Percentiles rank a stretch among this genome's conserved stretches.
Evolutionary conservation across 2,329 filamentous ascomycete species (phyloP).

Genomic region (Sarocladiaceae sp.): DNA sequence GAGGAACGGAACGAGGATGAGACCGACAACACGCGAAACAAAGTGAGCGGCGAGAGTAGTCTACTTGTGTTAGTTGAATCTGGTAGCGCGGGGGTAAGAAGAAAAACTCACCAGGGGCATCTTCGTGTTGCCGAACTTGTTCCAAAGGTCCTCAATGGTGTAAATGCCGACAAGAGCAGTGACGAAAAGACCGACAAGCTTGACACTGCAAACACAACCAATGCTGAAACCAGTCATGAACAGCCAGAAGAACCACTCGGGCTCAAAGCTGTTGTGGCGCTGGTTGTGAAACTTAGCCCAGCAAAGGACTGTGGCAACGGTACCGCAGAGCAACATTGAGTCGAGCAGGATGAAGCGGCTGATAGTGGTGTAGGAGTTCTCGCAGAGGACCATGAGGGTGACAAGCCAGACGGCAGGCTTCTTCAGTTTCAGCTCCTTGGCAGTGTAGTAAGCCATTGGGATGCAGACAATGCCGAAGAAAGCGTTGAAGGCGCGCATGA

Average conservation of each 20-base stretch:
- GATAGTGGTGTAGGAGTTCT: constrained; percentile 99
- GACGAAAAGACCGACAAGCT: constrained; percentile 94
- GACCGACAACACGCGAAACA: constrained; percentile 69
- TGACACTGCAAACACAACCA: constrained; percentile 96
- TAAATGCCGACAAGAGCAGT: constrained; percentile 93
- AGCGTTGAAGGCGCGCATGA: constrained; percentile 97
- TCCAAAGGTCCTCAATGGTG: constrained; percentile 94
- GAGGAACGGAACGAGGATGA: constrained; percentile 82
- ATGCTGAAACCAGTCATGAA: constrained; percentile 91
- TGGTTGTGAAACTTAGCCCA: constrained; percentile 95
- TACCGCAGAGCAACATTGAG: constrained; percentile 97
- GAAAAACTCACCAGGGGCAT: constrained; percentile 66
- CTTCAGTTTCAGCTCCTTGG: constrained; percentile 80
- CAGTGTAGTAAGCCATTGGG: constrained; percentile 91
- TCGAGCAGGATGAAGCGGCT: constrained; percentile 97
- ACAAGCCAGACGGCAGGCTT: constrained; percentile 89
- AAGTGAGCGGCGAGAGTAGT: constrained; percentile 71
- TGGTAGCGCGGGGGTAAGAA: constrained; percentile 13
- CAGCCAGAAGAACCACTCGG: constrained; percentile 92
- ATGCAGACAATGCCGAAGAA: constrained; percentile 90
- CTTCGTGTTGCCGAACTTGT: constrained; percentile 90
- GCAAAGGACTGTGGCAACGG: constrained; percentile 94
- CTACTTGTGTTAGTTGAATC: constrained; percentile 17
- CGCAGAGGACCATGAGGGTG: constrained; percentile 93
- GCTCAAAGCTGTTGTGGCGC: constrained; percentile 77